Evolutionary conservation across 495 filamentous ascomycete species (phyloP).

Genomic region (Penicillium antarcticum): DNA sequence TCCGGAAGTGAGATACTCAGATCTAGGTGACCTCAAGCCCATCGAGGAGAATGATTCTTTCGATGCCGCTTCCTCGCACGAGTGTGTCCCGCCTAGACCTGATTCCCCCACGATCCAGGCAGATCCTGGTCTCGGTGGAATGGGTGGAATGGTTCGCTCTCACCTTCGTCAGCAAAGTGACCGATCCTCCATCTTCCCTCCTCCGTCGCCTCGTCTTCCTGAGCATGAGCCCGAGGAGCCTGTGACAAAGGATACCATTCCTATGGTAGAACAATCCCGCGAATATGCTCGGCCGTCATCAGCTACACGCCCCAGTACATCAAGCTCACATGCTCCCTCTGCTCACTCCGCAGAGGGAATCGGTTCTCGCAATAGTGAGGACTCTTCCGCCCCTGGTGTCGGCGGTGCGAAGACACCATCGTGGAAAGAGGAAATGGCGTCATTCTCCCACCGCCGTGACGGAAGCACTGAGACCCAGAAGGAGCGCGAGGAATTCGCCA

Average conservation of each 20-base stretch:
- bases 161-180: conserved; percentile 84
- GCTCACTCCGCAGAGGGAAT: conserved; percentile 8
- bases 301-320: conserved; percentile 3
- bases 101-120: conserved; percentile 80
- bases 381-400: conserved; percentile 8
- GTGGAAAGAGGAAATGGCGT: conserved; percentile 31
- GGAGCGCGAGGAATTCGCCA: conserved; percentile 75
- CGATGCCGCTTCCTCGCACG: conserved; percentile 6
- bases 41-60: conserved; percentile 35
- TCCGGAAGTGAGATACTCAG: conserved; percentile 42
- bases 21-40: conserved; percentile 41
- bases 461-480: conserved; percentile 59
- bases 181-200: conserved; percentile 70
- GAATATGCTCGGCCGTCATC: conserved; percentile 1
- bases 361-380: conserved; percentile 14
- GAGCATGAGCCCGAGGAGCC: conserved; percentile 3
- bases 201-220: conserved; percentile 37
- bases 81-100: conserved; percentile 34
- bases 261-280: background rate
- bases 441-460: conserved; percentile 43
- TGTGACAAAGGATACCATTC: background rate
- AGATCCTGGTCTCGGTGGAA: conserved; percentile 60
- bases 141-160: conserved; percentile 68
- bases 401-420: conserved; percentile 25
- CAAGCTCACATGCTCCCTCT: conserved; percentile 9